phyloP scores from a whole-genome alignment of 163 green algal genomes.

The Prototheca wickerhamii region DNA sequence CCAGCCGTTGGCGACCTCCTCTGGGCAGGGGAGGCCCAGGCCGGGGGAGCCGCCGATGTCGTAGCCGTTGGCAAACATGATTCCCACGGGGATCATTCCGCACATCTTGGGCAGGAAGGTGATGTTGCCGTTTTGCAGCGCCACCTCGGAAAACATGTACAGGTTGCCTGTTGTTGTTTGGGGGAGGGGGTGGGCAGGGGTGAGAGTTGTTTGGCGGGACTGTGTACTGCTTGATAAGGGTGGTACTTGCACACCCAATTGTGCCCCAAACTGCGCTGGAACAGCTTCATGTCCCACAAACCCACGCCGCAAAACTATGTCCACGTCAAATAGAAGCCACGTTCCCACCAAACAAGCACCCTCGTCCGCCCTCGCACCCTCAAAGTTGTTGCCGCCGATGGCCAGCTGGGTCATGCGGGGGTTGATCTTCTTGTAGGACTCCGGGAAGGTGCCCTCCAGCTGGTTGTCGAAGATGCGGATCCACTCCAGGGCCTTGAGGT shows the following conservation, averaged over 20 bases:
- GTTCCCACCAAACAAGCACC: neutral
- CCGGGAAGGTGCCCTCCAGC: constrained; percentile 1
- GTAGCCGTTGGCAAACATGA: constrained; percentile 11
- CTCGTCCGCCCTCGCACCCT: neutral
- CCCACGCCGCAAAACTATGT: too few relatives aligned
- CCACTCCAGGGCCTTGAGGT: constrained; percentile 12
- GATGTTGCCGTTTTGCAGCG: constrained; percentile 10
- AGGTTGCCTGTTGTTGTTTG: neutral
- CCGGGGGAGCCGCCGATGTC: constrained; percentile 3
- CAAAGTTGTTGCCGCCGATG: constrained; percentile 11
- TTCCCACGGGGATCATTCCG: constrained; percentile 13
- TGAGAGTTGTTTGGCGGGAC: neutral
- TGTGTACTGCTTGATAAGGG: too few relatives aligned
- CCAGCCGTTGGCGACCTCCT: neutral
- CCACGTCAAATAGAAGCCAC: too few relatives aligned
- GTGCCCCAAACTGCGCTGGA: too few relatives aligned
- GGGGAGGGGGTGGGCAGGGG: neutral
- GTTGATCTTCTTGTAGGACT: neutral
- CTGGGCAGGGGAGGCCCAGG: constrained; percentile 6
- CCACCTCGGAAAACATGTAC: constrained; percentile 5
- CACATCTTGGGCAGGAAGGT: constrained; percentile 14
- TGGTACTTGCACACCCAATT: neutral
- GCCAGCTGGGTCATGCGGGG: constrained; percentile 5
- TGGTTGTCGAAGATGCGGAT: constrained; percentile 13
- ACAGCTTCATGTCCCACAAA: too few relatives aligned